Conservation (phyloP, 129 eudicot species). For the Flaveria ramosissima region DNA sequence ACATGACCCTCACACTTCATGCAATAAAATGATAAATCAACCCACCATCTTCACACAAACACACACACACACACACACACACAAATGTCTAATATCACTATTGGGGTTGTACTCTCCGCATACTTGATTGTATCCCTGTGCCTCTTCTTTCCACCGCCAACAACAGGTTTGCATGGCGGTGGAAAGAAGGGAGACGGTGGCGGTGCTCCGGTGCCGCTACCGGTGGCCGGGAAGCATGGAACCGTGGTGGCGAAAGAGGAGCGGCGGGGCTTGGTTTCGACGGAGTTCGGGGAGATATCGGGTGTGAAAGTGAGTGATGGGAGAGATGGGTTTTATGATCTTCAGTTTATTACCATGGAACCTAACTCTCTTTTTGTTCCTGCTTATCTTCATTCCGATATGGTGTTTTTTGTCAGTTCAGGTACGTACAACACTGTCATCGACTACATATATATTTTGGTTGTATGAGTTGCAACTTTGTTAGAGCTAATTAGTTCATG, state of each 20-base stretch:
- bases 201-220: conserved; percentile 14
- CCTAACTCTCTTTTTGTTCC: conserved; percentile 82
- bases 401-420: conserved; percentile 81
- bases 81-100: conserved; percentile 4
- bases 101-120: conserved; percentile 11
- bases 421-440: conserved; percentile 37
- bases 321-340: conserved; percentile 53
- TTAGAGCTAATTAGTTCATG: no score
- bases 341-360: conserved; percentile 76
- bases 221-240: conserved; percentile 32
- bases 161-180: conserved; percentile 17
- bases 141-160: conserved; percentile 8
- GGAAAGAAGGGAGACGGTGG: conserved; percentile 18
- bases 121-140: conserved; percentile 6
- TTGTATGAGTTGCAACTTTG: background rate
- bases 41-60: conserved; percentile 1
- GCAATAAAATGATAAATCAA: background rate
- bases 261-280: conserved; percentile 39
- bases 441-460: no score
- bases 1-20: conserved; percentile 16
- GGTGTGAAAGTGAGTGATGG: conserved; percentile 53
- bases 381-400: conserved; percentile 69
- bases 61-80: conserved; percentile 16
- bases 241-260: conserved; percentile 47
- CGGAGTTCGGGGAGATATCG: conserved; percentile 65